Conservation (phyloP, 208 protist genomes). For the Wallacemonas collosoma region DNA sequence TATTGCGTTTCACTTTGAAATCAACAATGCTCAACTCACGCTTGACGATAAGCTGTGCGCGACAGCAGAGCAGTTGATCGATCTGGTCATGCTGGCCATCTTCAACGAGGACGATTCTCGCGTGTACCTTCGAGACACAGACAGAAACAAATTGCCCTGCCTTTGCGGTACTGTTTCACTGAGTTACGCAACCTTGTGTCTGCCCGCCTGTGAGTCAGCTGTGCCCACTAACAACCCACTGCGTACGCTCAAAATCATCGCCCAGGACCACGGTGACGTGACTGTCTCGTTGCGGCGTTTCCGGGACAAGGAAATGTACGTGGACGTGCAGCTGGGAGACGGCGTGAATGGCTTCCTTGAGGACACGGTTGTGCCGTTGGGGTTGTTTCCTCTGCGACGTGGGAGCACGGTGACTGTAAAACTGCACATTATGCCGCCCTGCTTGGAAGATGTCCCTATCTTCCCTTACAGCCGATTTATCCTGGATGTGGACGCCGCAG, state of each 20-base stretch:
- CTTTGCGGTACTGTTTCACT: conserved; percentile 38
- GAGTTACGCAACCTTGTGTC: neutral
- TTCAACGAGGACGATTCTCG: conserved; percentile 48
- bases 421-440: conserved; percentile 33
- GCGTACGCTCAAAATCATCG: conserved; percentile 32
- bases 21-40: conserved; percentile 32
- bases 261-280: conserved; percentile 31
- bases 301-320: conserved; percentile 59
- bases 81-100: conserved; percentile 43
- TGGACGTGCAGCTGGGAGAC: conserved; percentile 34
- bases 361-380: conserved; percentile 11
- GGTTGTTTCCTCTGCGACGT: conserved; percentile 29
- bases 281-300: conserved; percentile 41
- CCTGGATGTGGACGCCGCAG: conserved; percentile 20
- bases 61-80: conserved; percentile 46
- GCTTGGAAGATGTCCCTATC: conserved; percentile 32
- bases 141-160: conserved; percentile 28
- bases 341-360: conserved; percentile 39
- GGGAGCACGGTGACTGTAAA: conserved; percentile 29
- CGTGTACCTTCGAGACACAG: conserved; percentile 50
- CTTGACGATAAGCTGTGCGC: conserved; percentile 39
- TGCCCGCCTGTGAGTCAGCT: neutral
- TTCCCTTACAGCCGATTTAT: conserved; percentile 49
- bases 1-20: conserved; percentile 42
- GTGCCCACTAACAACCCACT: conserved; percentile 21